Evolutionary conservation across 2,329 filamentous ascomycete species (phyloP), one percentile per base, ranked within the genome.

Genomic region (Metarhizium anisopliae): DNA sequence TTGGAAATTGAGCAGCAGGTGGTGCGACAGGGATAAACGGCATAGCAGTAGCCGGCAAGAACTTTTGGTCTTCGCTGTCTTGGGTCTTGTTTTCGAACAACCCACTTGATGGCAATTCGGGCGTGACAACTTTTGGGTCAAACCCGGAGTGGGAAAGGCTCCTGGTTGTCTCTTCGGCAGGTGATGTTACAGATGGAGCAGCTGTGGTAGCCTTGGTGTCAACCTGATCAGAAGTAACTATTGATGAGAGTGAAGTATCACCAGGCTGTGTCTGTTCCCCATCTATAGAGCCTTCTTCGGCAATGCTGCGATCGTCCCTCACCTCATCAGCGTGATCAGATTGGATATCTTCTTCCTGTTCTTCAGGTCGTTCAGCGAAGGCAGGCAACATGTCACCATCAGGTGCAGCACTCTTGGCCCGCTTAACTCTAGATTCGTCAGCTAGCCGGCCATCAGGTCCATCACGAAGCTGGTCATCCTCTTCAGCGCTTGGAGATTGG

Each of bases 341-440:
- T 5, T 56, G 52, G 3, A 55, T 47, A 6, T 59, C 55, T 4
- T 58, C 56, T 4, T 54, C 50, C 25, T 59, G 51, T n/a, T 64
- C 55, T 8, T 60, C 59, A 1, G 72, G 74, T 14, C 77, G 78
- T 53, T 82, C 77, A 8, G 90, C 89, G 68, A 95, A 95, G 53
- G 83, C 77, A 25, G 88, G 86, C 29, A 93, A 84, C 52, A 86
- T 81, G 63, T 95, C 85, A 18, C 82, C 86, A 63, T 88, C 85
- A 53, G 79, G 81, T 18, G 77, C 81, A 50, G 72, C 78, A 57
- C 82, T 84, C 61, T 85, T 84, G 59, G 83, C 84, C 67, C 91
- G 84, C 77, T 96, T 96, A 65, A 85, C 76, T 45, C 90, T 84
- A 25, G 83, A 83, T 57, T 86, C 81, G 56, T 88, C 83, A 10